These are phyloP conservation scores for Chimonanthus praecox DNA, from an alignment of 164 flowering plant genomes.

Conservation along the genomic window DNA sequence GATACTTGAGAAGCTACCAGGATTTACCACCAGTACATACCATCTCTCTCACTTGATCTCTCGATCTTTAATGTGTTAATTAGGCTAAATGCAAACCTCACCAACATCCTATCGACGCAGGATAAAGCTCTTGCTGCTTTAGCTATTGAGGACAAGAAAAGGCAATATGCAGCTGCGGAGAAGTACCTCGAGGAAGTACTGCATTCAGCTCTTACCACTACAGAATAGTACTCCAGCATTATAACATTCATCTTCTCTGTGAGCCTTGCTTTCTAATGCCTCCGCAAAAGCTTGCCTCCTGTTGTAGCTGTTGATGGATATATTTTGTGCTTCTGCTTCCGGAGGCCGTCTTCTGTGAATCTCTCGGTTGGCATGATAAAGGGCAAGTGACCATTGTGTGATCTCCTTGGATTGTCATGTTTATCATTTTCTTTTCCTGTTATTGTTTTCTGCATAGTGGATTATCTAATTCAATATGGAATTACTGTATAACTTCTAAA, in stretches of 20 bases:
- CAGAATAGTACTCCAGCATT: slow-evolving; percentile 13
- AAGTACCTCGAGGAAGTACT: slow-evolving; percentile 85
- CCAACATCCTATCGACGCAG: slow-evolving; percentile 27
- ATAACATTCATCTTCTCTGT: neutral
- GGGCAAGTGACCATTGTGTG: no score
- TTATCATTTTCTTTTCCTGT: no score
- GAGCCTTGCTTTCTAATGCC: no score
- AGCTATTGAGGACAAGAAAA: slow-evolving; percentile 89
- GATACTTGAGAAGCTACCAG: slow-evolving; percentile 96
- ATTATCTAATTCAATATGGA: no score
- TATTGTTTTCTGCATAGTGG: no score
- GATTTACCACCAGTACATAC: slow-evolving; percentile 87
- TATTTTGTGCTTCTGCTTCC: no score
- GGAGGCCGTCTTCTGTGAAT: no score
- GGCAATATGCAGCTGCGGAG: slow-evolving; percentile 89
- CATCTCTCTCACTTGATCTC: neutral
- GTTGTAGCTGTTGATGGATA: no score
- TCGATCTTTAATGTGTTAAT: slow-evolving; percentile 1
- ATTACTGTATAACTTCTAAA: no score
- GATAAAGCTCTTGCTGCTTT: slow-evolving; percentile 92
- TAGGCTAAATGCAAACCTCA: neutral
- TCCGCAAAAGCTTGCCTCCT: no score
- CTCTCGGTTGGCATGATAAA: no score
- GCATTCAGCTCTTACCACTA: slow-evolving; percentile 64
- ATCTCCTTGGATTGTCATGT: no score